A percentile compares a stretch with the other conserved stretches of the same genome.
These are phyloP conservation scores for Polygonum maritimum DNA, from an alignment of 148 eudicot species.

Conservation along the genomic window DNA sequence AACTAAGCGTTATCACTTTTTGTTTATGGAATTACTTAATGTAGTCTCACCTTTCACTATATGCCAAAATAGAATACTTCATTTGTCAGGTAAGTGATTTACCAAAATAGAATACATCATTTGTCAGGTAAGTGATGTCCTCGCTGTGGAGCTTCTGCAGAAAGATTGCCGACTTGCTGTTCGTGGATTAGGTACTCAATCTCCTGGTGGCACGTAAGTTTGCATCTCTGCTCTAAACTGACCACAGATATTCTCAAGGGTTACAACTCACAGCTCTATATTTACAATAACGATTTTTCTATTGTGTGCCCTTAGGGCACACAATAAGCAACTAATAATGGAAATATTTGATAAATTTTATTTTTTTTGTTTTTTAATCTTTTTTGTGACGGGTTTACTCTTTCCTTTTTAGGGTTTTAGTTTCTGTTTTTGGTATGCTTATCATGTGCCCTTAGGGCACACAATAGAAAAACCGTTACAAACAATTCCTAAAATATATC, in stretches of 20 bases:
- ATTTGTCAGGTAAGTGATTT: conserved; percentile 62
- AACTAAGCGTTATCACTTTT: not conserved
- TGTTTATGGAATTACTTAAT: not conserved
- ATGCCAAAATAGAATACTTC: not conserved
- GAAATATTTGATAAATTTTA: no score
- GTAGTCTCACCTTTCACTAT: not conserved
- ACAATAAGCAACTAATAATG: no score
- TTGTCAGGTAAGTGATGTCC: conserved; percentile 82
- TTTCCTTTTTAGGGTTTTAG: no score
- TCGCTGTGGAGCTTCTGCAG: conserved; percentile 92
- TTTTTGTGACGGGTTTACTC: no score
- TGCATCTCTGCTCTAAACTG: not conserved
- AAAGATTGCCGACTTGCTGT: conserved; percentile 77
- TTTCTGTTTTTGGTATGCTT: no score
- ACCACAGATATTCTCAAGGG: no score
- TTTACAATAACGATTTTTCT: no score
- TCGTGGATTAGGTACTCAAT: conserved; percentile 64
- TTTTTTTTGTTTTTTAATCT: no score
- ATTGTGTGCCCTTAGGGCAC: no score
- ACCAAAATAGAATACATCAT: not conserved
- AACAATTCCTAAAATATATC: not conserved
- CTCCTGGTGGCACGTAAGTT: conserved; percentile 80
- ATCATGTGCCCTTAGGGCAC: no score
- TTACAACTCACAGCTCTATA: no score
- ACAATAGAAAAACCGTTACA: no score